Base-by-base conservation (phyloP, 2,329 filamentous ascomycete genomes). In the Periconia sp. region DNA sequence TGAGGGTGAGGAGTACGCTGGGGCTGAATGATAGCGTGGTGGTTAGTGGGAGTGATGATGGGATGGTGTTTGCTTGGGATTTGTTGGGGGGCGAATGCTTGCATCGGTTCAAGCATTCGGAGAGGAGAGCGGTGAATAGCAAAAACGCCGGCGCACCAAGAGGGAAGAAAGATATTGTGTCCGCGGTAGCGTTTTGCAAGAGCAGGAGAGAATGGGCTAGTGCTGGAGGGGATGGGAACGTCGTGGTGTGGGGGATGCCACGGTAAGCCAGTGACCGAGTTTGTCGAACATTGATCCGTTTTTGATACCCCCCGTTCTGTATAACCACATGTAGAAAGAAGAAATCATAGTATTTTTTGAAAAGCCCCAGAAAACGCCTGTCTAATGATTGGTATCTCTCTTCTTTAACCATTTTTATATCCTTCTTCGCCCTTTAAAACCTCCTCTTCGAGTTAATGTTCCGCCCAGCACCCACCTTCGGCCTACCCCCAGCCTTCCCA, bases 401-500 rank as follows among this genome's bases (percentile, higher is more conserved):
- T 49, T 14, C 18, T 14, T 27, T 19, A 6, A 6, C 45, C 35
- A 40, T 14, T 9, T n/a, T 42, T 7, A 42, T 9, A 19, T 17
- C 41, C 41, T 19, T n/a, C 13, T 6, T 37, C 15, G 5, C 15
- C n/a, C 9, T 20, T 45, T 55, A 56, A 30, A 53, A 71, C 62
- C 81, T 79, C 87, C 84, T 89, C 73, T 80, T 88, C 35, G 90
- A 87, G 75, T 99, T 99, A 49, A 97, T 84, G 68, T 88, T 91
- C 69, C 86, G 85, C 9, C 94, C 94, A 11, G 91, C 92, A 9
- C 94, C 94, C 11, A 97, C 86, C 68, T 85, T 88, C 55, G 90
- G 84, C 74, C 85, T 87, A 0, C 88, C 89, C 2, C 84, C 83
- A 5, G 76, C 76, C 44, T 82, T 83, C 8, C 78, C 82, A 61